Conservation (phyloP, 495 filamentous ascomycete genomes). For the Apodospora peruviana region DNA sequence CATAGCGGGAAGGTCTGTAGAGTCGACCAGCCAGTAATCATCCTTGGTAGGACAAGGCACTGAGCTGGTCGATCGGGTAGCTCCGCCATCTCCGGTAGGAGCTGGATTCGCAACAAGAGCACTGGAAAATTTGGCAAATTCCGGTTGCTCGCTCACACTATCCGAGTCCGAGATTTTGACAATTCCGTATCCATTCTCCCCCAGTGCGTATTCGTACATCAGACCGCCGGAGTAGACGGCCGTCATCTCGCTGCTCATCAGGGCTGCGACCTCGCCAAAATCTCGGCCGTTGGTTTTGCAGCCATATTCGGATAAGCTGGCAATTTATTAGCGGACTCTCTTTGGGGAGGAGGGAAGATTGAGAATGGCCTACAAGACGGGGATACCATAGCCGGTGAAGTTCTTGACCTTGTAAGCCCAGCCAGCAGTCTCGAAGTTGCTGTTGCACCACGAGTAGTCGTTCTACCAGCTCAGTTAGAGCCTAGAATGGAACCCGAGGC, state of each 20-base stretch:
- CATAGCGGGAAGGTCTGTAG: constrained; percentile 64
- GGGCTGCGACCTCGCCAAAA: constrained; percentile 72
- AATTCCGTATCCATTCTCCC: constrained; percentile 71
- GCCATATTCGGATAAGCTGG: constrained; percentile 80
- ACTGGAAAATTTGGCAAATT: constrained; percentile 60
- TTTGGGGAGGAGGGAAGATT: too few relatives aligned
- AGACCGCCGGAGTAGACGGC: constrained; percentile 90
- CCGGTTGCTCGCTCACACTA: constrained; percentile 43
- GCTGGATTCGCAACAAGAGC: constrained; percentile 57
- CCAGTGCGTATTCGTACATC: constrained; percentile 90
- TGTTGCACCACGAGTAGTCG: constrained; percentile 97
- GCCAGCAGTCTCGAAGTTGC: constrained; percentile 68
- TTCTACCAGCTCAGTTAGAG: constrained; percentile 41
- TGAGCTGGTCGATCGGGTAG: constrained; percentile 59
- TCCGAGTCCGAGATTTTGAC: constrained; percentile 54
- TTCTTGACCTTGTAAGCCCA: constrained; percentile 91
- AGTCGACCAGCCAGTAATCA: constrained; percentile 67
- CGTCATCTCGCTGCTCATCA: constrained; percentile 85
- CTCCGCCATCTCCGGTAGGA: constrained; percentile 72
- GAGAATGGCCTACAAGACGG: constrained; percentile 67
- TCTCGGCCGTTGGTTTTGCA: constrained; percentile 74
- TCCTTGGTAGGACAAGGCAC: constrained; percentile 64
- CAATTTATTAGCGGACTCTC: constrained; percentile 14
- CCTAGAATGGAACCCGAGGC: constrained; percentile 2
- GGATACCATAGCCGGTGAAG: constrained; percentile 84